A percentile compares a stretch with the other conserved stretches of the same genome.
Conservation (phyloP, 2,329 filamentous ascomycete species). For the Neofusicoccum sp. region DNA sequence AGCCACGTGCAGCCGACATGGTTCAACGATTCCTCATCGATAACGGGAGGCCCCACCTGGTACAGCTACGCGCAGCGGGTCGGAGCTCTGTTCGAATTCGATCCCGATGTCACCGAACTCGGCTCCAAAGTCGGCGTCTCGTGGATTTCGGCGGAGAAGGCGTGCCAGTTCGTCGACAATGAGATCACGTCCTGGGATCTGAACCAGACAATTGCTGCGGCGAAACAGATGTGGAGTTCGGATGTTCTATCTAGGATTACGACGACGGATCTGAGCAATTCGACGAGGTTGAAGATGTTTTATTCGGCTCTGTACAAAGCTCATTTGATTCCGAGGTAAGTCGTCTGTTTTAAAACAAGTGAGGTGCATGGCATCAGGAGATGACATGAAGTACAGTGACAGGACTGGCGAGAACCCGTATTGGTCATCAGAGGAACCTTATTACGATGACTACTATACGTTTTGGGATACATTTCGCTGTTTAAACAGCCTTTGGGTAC, state of each 20-base stretch:
- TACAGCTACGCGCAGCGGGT: slow-evolving; percentile 44
- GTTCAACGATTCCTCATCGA: slow-evolving; percentile 27
- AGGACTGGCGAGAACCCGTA: slow-evolving; percentile 33
- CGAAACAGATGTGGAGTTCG: slow-evolving; percentile 45
- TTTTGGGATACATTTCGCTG: slow-evolving; percentile 25
- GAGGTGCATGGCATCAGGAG: too few relatives aligned
- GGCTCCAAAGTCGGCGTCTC: slow-evolving; percentile 57
- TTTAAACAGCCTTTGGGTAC: slow-evolving; percentile 24
- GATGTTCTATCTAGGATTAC: slow-evolving; percentile 47
- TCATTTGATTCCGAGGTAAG: slow-evolving; percentile 37
- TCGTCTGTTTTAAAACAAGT: not conserved
- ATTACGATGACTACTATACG: slow-evolving; percentile 36
- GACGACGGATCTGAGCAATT: slow-evolving; percentile 7
- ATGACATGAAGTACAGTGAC: slow-evolving; percentile 25
- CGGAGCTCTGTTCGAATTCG: slow-evolving; percentile 56
- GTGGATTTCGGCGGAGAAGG: slow-evolving; percentile 51
- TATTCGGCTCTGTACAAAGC: slow-evolving; percentile 35
- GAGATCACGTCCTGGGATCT: slow-evolving; percentile 48
- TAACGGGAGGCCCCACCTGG: not conserved
- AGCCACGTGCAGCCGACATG: slow-evolving; percentile 30
- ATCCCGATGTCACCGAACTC: slow-evolving; percentile 39
- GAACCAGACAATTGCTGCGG: slow-evolving; percentile 40
- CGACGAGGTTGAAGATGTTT: slow-evolving; percentile 29
- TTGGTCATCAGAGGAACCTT: slow-evolving; percentile 34
- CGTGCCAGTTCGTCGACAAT: slow-evolving; percentile 47